phyloP scores from a whole-genome alignment of 257 asterid species.

The Vinca minor region DNA sequence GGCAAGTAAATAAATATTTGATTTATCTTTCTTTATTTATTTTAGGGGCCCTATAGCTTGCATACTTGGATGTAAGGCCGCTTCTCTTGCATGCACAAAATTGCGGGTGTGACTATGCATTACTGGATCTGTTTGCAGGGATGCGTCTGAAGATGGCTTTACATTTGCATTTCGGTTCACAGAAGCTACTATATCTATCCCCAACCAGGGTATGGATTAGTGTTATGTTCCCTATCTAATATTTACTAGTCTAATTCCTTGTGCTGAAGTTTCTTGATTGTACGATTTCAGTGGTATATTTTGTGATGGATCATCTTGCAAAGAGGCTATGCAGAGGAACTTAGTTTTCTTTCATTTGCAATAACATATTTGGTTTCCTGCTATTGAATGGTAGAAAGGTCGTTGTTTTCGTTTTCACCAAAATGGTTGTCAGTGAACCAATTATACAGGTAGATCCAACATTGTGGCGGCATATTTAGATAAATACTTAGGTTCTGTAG shows the following conservation, averaged over 20 bases:
- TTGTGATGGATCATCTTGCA: no score
- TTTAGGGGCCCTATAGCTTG: not conserved
- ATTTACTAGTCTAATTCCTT: conserved; percentile 13
- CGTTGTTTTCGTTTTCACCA: no score
- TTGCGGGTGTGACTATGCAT: conserved; percentile 11
- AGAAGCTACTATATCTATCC: conserved; percentile 65
- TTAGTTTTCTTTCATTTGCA: not conserved
- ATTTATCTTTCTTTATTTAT: no score
- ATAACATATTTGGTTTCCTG: not conserved
- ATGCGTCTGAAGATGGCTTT: conserved; percentile 89
- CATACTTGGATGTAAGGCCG: not conserved
- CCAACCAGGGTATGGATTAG: conserved; percentile 71
- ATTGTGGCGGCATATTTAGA: not conserved
- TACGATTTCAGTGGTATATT: not conserved
- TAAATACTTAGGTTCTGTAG: not conserved
- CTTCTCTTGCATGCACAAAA: not conserved
- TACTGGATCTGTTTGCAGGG: conserved; percentile 43
- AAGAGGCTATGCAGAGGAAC: not conserved
- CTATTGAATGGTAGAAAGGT: not conserved
- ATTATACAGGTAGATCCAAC: not conserved
- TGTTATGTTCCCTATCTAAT: conserved; percentile 12
- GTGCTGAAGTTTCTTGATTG: not conserved
- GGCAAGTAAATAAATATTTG: conserved; percentile 40
- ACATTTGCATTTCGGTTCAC: conserved; percentile 96
- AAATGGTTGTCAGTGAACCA: not conserved